Evolutionary conservation across 2,329 filamentous ascomycete genomes (phyloP), one percentile per base, ranked within the genome.

Genomic region (Bipolaris oryzae): DNA sequence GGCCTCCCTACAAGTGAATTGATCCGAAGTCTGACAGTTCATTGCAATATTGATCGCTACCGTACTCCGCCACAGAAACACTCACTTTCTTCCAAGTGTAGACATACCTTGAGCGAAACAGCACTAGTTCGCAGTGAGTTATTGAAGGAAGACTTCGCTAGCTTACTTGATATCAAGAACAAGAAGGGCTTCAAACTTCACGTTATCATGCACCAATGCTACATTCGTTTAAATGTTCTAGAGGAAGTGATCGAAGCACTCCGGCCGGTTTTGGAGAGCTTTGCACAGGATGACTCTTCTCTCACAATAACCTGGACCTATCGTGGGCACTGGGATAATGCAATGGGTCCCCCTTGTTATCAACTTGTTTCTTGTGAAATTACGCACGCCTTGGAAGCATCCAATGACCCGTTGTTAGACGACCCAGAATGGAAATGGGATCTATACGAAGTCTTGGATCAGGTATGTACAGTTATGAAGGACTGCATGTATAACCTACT

Each of bases 21-120:
- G 10, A 45, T 56, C 9, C 35, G 47, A 16, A 42, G n/a, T 18
- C n/a, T 56, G 41, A 56, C 31, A 6, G 28, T 56, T 13, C 53
- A 51, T 28, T 56, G 52, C 31, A 54, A 49, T 15, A 13, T 49
- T 6, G 45, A 54, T 49, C 45, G 23, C 10, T 49, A 54, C 44
- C 52, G 52, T 20, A 54, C 37, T 20, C 37, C 44, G 3, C 35
- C 23, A 23, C 39, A 18, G n/a, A n/a, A 44, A 2, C 39, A 44
- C 11, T 9, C 18, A 7, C 39, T 25, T 11, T 44, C 13, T 5
- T 7, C 23, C 15, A 21, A 25, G 35, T 44, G 25, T 10, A 23
- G 25, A 5, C 34, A 37, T 18, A 4, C 28, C 15, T 21, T 37
- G 33, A 25, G 16, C 10, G 43, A 33, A 5, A 34, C 13, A 34